These are phyloP conservation scores for Pleurotus eryngii DNA, from an alignment of 768 basidiomycete genomes.

Conservation along the genomic window DNA sequence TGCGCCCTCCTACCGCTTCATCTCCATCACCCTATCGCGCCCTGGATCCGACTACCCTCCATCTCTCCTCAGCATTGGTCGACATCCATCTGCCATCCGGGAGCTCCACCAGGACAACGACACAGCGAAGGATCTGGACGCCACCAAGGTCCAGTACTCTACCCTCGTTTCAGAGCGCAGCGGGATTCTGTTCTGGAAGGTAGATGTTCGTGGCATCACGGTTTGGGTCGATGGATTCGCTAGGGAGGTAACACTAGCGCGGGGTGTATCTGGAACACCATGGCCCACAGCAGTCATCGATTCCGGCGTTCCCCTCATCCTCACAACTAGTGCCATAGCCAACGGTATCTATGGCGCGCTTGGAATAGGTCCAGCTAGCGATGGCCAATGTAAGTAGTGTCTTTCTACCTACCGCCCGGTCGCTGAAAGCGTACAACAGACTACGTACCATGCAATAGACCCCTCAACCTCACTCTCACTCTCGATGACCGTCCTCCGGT, in stretches of 20 bases:
- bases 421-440: slow-evolving; percentile 34
- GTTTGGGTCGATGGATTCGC: slow-evolving; percentile 51
- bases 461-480: slow-evolving; percentile 70
- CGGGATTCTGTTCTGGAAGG: slow-evolving; percentile 64
- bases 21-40: slow-evolving; percentile 65
- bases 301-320: slow-evolving; percentile 64
- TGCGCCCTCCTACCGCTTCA: slow-evolving; percentile 60
- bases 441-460: slow-evolving; percentile 68
- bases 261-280: slow-evolving; percentile 33
- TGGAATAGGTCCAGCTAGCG: slow-evolving; percentile 52
- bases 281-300: slow-evolving; percentile 71
- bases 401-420: neutral
- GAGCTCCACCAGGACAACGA: slow-evolving; percentile 1
- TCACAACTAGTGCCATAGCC: slow-evolving; percentile 57
- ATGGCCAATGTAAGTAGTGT: slow-evolving; percentile 58
- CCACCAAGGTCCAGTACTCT: slow-evolving; percentile 48
- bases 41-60: slow-evolving; percentile 59
- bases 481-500: slow-evolving; percentile 55
- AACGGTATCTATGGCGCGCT: slow-evolving; percentile 79
- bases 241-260: slow-evolving; percentile 37
- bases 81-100: slow-evolving; percentile 49
- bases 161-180: slow-evolving; percentile 34
- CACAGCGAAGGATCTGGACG: slow-evolving; percentile 37
- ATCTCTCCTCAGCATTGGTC: slow-evolving; percentile 65
- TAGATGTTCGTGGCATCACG: slow-evolving; percentile 51